Percentiles rank a stretch among this genome's conserved stretches.
phyloP scores from a whole-genome alignment of 192 early-diverging fungal species.

The Gryganskiella cystojenkinii region DNA sequence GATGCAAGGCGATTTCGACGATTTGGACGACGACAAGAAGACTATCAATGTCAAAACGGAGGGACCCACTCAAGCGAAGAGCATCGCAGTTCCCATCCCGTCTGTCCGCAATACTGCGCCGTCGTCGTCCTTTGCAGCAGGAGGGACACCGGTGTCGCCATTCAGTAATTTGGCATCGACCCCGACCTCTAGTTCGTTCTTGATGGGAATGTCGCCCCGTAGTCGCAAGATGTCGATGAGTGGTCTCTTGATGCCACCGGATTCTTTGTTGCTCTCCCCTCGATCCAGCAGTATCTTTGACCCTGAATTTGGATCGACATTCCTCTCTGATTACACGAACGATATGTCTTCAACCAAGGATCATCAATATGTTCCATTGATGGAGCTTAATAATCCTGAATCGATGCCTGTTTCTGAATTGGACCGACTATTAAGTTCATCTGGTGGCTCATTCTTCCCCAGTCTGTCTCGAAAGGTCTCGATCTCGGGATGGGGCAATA shows the following conservation, averaged over 20 bases:
- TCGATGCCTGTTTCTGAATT: constrained; percentile 72
- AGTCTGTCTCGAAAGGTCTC: constrained; percentile 50
- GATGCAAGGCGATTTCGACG: constrained; percentile 62
- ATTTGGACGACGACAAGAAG: constrained; percentile 38
- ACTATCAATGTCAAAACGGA: constrained; percentile 11
- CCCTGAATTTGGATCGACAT: constrained; percentile 24
- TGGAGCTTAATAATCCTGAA: constrained; percentile 71
- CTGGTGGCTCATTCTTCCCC: constrained; percentile 44
- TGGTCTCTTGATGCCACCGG: constrained; percentile 40
- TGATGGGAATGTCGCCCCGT: constrained; percentile 44
- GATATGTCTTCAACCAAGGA: constrained; percentile 36
- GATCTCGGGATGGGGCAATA: constrained; percentile 46
- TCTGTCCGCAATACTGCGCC: constrained; percentile 21
- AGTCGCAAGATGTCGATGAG: constrained; percentile 53
- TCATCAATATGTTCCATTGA: constrained; percentile 50
- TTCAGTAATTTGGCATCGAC: constrained; percentile 39
- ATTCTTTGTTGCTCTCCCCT: constrained; percentile 40
- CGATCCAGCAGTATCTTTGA: constrained; percentile 49
- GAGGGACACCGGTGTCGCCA: constrained; percentile 37
- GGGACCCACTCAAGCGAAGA: constrained; percentile 21
- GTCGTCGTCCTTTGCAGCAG: constrained; percentile 27
- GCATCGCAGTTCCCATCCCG: constrained; percentile 43
- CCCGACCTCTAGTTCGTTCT: constrained; percentile 36
- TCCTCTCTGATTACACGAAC: constrained; percentile 34
- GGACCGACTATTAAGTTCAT: constrained; percentile 63